Percentiles rank a stretch among this genome's conserved stretches.
These are phyloP conservation scores for Chaetomidium leptoderma DNA, from an alignment of 495 filamentous ascomycete genomes.

Conservation along the genomic window DNA sequence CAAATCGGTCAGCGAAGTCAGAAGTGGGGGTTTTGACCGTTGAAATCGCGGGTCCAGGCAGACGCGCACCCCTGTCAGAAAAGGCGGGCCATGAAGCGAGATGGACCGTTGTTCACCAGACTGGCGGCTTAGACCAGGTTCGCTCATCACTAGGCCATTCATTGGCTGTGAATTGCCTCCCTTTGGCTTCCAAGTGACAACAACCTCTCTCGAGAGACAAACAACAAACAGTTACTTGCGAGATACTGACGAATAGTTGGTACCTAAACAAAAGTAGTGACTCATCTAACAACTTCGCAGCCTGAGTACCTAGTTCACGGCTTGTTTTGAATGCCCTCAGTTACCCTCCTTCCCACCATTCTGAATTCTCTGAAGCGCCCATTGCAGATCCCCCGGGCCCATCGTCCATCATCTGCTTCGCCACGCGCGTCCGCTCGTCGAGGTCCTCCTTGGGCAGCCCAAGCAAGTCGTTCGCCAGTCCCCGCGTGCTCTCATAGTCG, in stretches of 20 bases:
- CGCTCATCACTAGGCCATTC: no score
- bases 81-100: not conserved
- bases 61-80: not conserved
- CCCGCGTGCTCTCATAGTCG: conserved; percentile 32
- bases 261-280: no score
- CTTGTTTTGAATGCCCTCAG: no score
- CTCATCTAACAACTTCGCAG: no score
- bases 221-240: no score
- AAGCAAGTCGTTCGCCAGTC: conserved; percentile 47
- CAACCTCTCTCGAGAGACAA: no score
- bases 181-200: no score
- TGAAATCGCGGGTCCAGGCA: not conserved
- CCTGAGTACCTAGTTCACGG: no score
- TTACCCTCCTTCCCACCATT: not conserved
- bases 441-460: conserved; percentile 55
- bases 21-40: not conserved
- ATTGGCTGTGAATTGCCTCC: no score
- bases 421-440: conserved; percentile 38
- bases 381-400: not conserved
- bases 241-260: no score
- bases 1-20: not conserved
- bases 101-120: not conserved
- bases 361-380: not conserved
- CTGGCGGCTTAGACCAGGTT: no score
- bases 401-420: conserved; percentile 1